These are phyloP conservation scores for Erigeron canadensis DNA, from an alignment of 129 eudicot species.

Conservation along the genomic window DNA sequence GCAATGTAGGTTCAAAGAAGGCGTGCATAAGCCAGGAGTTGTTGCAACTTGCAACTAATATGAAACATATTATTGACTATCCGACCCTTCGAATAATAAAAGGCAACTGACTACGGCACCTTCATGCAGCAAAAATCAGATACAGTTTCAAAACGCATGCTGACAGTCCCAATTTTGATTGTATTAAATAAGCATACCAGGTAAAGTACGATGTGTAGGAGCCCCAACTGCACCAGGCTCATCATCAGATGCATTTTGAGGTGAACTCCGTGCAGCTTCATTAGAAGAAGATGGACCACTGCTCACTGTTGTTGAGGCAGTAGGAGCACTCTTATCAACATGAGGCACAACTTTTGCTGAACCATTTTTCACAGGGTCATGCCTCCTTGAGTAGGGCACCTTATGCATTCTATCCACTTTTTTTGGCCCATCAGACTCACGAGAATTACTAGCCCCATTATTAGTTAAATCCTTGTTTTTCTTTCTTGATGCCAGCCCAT, in stretches of 20 bases:
- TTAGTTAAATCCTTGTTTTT: slow-evolving; percentile 55
- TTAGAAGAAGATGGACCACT: slow-evolving; percentile 54
- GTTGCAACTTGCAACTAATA: no score
- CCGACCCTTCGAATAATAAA: background rate
- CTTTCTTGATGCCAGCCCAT: slow-evolving; percentile 57
- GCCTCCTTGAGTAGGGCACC: slow-evolving; percentile 44
- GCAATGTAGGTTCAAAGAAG: no score
- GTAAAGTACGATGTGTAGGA: slow-evolving; percentile 63
- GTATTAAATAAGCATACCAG: slow-evolving; percentile 50
- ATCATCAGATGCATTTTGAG: slow-evolving; percentile 59
- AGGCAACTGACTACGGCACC: background rate
- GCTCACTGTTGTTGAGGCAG: slow-evolving; percentile 44
- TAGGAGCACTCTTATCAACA: slow-evolving; percentile 18
- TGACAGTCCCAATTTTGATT: background rate
- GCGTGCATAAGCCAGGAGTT: no score
- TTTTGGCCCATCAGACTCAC: slow-evolving; percentile 48
- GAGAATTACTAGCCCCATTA: slow-evolving; percentile 52
- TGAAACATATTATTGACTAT: background rate
- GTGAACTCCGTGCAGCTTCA: slow-evolving; percentile 34
- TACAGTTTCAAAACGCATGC: background rate
- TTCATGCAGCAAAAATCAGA: no score
- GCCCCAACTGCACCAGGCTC: slow-evolving; percentile 43
- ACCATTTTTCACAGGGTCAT: slow-evolving; percentile 50
- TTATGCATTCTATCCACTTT: slow-evolving; percentile 46
- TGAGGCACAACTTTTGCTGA: slow-evolving; percentile 33